These are phyloP conservation scores for Zymoseptoria passerinii DNA, from an alignment of 2,329 filamentous ascomycete genomes.

Conservation along the genomic window DNA sequence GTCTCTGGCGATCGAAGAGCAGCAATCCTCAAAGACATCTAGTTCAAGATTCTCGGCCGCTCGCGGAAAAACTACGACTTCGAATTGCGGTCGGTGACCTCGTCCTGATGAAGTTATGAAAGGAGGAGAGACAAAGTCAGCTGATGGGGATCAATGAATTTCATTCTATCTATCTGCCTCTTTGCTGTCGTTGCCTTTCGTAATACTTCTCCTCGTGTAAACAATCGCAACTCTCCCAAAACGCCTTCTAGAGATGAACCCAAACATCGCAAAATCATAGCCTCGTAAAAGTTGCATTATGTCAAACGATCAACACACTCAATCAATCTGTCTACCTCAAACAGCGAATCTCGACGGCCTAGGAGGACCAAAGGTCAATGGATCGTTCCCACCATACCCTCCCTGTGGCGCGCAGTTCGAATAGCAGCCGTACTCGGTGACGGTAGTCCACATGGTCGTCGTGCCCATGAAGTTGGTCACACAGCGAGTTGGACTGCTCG, in stretches of 20 bases:
- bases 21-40: too few species aligned
- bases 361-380: conserved; percentile 12
- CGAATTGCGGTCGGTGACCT: too few species aligned
- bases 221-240: not conserved
- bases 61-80: too few species aligned
- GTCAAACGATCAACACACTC: not conserved
- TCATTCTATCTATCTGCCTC: not conserved
- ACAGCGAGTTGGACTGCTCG: conserved; percentile 9
- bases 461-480: conserved; percentile 17
- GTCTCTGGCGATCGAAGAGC: not conserved
- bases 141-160: not conserved
- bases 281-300: not conserved
- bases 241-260: not conserved
- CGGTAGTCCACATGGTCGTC: conserved; percentile 18
- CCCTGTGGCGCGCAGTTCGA: conserved; percentile 11
- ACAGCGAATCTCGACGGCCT: not conserved
- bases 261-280: not conserved
- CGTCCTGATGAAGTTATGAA: not conserved
- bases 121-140: not conserved
- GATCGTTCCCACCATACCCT: conserved; percentile 2
- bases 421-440: conserved; percentile 17
- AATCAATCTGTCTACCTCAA: not conserved
- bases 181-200: not conserved
- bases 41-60: too few species aligned
- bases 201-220: not conserved